phyloP scores from a whole-genome alignment of 768 basidiomycete genomes.

The Tulasnella sp. region DNA sequence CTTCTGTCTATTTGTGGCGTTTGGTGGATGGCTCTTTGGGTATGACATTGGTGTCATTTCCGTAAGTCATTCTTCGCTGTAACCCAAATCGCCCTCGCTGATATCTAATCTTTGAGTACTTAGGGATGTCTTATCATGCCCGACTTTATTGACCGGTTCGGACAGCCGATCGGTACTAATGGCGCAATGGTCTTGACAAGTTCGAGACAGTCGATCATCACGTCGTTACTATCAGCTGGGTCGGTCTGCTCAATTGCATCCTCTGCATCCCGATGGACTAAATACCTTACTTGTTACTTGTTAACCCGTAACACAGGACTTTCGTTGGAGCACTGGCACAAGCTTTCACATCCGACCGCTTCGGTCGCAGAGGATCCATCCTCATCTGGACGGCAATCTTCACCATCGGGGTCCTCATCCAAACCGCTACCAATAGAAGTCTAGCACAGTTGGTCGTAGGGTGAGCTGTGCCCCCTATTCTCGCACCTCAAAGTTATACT shows the following conservation, averaged over 20 bases:
- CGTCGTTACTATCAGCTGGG: constrained; percentile 69
- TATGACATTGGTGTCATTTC: constrained; percentile 66
- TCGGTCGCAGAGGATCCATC: constrained; percentile 63
- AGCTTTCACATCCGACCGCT: constrained; percentile 63
- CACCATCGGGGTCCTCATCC: constrained; percentile 56
- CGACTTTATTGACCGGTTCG: constrained; percentile 54
- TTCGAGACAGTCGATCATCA: constrained; percentile 64
- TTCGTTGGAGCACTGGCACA: constrained; percentile 49
- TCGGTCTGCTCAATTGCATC: constrained; percentile 28
- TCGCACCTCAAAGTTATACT: background rate
- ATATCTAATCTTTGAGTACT: no score
- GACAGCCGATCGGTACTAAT: constrained; percentile 20
- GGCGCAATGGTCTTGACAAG: constrained; percentile 46
- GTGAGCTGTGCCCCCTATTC: constrained; percentile 18
- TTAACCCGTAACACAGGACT: no score
- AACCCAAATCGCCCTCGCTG: background rate
- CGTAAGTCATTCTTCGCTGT: constrained; percentile 36
- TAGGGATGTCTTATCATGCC: constrained; percentile 69
- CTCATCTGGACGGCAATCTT: constrained; percentile 68
- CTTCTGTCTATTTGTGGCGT: constrained; percentile 61
- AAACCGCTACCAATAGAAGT: constrained; percentile 52
- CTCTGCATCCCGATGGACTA: background rate
- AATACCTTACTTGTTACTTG: no score
- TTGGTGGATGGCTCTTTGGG: constrained; percentile 40
- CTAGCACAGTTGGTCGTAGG: constrained; percentile 57